Evolutionary conservation across 1,284 basidiomycete genomes (phyloP).

Genomic region (Boletellus sp.): DNA sequence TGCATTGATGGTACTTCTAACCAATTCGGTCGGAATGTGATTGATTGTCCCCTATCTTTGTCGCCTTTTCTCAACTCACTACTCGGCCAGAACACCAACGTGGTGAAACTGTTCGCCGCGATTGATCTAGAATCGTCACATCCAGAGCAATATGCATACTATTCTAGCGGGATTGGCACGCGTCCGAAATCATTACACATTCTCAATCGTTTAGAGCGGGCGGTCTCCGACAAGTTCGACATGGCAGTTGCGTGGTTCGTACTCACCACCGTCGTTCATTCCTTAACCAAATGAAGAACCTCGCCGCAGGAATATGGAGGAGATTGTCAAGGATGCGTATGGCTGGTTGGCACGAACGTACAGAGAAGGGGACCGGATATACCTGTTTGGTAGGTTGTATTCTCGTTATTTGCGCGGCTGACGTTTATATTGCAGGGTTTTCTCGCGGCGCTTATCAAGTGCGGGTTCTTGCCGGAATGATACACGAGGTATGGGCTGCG

Average conservation of each 20-base stretch:
- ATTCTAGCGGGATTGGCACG: constrained; percentile 40
- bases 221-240: constrained; percentile 25
- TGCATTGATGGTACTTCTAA: constrained; percentile 32
- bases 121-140: constrained; percentile 18
- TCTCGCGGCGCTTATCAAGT: constrained; percentile 47
- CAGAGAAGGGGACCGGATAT: constrained; percentile 39
- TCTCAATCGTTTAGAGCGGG: constrained; percentile 16
- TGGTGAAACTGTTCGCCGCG: constrained; percentile 33
- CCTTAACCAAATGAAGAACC: background rate
- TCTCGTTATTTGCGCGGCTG: background rate
- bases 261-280: background rate
- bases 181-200: constrained; percentile 23
- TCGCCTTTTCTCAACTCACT: constrained; percentile 2
- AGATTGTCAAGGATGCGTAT: constrained; percentile 35
- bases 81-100: constrained; percentile 33
- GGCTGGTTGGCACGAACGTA: constrained; percentile 40
- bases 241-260: constrained; percentile 28
- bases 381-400: constrained; percentile 36
- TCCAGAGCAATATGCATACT: constrained; percentile 31
- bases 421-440: constrained; percentile 33
- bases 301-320: constrained; percentile 24
- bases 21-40: constrained; percentile 26
- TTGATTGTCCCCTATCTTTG: background rate
- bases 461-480: constrained; percentile 41
- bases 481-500: constrained; percentile 31